phyloP scores from a whole-genome alignment of 2,329 filamentous ascomycete species.

The Corynespora cassiicola region DNA sequence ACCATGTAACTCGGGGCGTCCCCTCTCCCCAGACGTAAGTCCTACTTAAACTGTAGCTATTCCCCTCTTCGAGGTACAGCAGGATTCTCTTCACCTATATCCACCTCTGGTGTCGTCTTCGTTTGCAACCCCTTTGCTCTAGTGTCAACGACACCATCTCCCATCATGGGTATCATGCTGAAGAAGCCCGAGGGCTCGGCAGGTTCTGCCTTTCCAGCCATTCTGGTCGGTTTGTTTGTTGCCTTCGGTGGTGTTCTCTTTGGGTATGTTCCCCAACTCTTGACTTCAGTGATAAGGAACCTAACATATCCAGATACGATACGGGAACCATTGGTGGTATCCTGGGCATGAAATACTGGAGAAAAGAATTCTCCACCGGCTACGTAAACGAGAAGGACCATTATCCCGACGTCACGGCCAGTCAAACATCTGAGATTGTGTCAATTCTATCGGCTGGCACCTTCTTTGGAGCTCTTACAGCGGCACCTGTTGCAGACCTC shows the following conservation, averaged over 20 bases:
- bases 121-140: not conserved
- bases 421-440: slow-evolving; percentile 74
- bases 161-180: slow-evolving; percentile 46
- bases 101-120: slow-evolving; percentile 5
- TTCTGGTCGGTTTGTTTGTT: slow-evolving; percentile 51
- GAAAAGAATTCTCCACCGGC: slow-evolving; percentile 63
- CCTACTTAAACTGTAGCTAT: slow-evolving; percentile 17
- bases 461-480: slow-evolving; percentile 73
- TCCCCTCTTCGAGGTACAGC: slow-evolving; percentile 12
- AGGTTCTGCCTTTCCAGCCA: slow-evolving; percentile 55
- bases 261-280: slow-evolving; percentile 36
- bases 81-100: slow-evolving; percentile 8
- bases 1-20: slow-evolving; percentile 23
- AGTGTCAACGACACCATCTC: not conserved
- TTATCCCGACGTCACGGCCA: slow-evolving; percentile 36
- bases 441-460: slow-evolving; percentile 85
- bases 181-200: slow-evolving; percentile 78
- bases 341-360: slow-evolving; percentile 73
- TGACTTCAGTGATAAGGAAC: too few relatives aligned
- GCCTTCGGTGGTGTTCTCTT: slow-evolving; percentile 54
- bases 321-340: slow-evolving; percentile 62
- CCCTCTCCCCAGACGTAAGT: slow-evolving; percentile 5
- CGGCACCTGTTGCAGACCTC: slow-evolving; percentile 70
- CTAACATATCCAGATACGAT: slow-evolving; percentile 39
- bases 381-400: slow-evolving; percentile 48